Percentiles rank a stretch among this genome's conserved stretches.
Evolutionary conservation across 805 yeast species (phyloP).

Genomic region (Lachancea kluyveri): DNA sequence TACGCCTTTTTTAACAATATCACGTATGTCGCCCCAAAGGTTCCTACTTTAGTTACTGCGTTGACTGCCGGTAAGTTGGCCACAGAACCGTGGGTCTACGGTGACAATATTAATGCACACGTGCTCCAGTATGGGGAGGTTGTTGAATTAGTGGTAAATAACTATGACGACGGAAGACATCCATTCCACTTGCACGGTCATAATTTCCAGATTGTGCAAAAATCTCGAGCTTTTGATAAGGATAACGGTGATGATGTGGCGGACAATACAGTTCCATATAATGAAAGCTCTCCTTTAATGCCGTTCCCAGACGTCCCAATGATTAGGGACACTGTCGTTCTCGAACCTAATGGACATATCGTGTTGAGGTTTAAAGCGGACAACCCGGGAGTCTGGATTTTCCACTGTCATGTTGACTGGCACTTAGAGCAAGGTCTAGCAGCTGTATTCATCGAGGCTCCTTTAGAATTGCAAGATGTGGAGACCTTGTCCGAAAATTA

Average conservation of each 20-base stretch:
- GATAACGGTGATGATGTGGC: conserved; percentile 19
- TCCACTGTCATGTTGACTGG: conserved; percentile 90
- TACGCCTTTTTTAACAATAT: conserved; percentile 71
- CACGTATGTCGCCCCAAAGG: conserved; percentile 59
- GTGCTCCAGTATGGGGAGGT: conserved; percentile 56
- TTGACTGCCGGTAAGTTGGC: conserved; percentile 54
- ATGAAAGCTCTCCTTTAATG: conserved; percentile 36
- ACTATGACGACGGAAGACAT: conserved; percentile 73
- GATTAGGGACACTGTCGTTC: conserved; percentile 64
- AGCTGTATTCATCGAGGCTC: conserved; percentile 65
- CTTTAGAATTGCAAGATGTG: conserved; percentile 41
- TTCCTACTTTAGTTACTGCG: conserved; percentile 64
- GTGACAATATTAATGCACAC: conserved; percentile 60
- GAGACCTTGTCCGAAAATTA: conserved; percentile 44
- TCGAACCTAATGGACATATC: conserved; percentile 61
- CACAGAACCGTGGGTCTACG: conserved; percentile 58
- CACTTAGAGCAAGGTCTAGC: conserved; percentile 81
- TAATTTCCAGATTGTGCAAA: conserved; percentile 53
- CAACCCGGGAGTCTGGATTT: conserved; percentile 92
- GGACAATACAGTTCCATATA: conserved; percentile 44
- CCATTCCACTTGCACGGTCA: conserved; percentile 80
- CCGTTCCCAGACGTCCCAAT: conserved; percentile 53
- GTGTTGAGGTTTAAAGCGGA: conserved; percentile 71
- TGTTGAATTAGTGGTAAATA: conserved; percentile 72
- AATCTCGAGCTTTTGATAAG: conserved; percentile 47